Evolutionary conservation across 192 early-diverging fungal genomes (phyloP), one percentile per base, ranked within the genome.

Genomic region (Entrophospora sp.): DNA sequence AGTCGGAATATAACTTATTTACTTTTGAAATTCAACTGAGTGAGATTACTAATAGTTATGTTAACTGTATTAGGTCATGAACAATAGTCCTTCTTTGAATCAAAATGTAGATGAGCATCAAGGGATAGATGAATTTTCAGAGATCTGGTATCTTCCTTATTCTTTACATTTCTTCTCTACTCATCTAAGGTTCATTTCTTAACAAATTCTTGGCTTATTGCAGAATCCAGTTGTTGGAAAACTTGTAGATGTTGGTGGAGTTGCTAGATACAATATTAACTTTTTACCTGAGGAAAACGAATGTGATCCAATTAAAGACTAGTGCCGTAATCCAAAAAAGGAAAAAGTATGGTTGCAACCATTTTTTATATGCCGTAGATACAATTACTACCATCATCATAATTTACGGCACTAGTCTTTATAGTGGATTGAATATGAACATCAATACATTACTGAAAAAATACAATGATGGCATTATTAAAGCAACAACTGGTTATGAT

Each of bases 381-480:
- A n/a, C n/a, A n/a, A n/a, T n/a, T n/a, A n/a, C n/a, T n/a, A n/a
- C n/a, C n/a, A n/a, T n/a, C n/a, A 30, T 43, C 58, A 42, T 0
- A 16, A 3, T 60, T 60, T 16, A 43, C 4, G n/a, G n/a, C n/a
- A n/a, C n/a, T n/a, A n/a, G n/a, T n/a, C n/a, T n/a, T n/a, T n/a
- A n/a, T 53, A 32, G 51, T 53, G 51, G 51, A 30, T 32, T 53
- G 51, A 53, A 53, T 30, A n/a, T 16, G 51, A 53, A 53, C 32
- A 30, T 32, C 32, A 30, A 53, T 14, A 32, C 4, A 30, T 53
- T 53, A 53, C 28, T 53, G 28, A 53, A 53, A 14, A 53, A 53
- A 30, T 53, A 53, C 51, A 53, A 32, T 53, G 28, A 53, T 53
- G 51, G 51, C 51, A 53, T 53, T 30, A 53, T 13, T 55, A 30